Conservation (phyloP, 805 yeast genomes). For the Schizosaccharomyces lindneri region DNA sequence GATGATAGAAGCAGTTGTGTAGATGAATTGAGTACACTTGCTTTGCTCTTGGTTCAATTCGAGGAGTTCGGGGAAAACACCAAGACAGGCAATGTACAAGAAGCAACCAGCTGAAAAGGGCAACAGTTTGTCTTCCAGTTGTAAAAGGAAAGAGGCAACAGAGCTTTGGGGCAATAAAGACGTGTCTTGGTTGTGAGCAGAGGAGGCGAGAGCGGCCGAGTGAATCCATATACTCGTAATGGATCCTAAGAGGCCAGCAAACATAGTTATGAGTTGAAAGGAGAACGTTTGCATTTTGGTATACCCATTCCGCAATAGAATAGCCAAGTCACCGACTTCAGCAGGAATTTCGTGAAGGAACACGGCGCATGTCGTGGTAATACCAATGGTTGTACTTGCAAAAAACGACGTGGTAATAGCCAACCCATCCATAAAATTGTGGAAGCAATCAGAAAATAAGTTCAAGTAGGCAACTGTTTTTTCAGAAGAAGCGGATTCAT, state of each 20-base stretch:
- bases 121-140: constrained; percentile 26
- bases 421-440: constrained; percentile 54
- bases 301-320: constrained; percentile 43
- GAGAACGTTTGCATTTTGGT: constrained; percentile 39
- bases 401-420: constrained; percentile 52
- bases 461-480: constrained; percentile 37
- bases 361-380: constrained; percentile 44
- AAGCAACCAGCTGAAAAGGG: constrained; percentile 57
- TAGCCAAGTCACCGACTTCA: constrained; percentile 58
- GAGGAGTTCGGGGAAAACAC: constrained; percentile 50
- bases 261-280: constrained; percentile 40
- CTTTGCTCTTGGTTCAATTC: not conserved
- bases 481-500: constrained; percentile 6
- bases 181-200: constrained; percentile 5
- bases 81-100: constrained; percentile 44
- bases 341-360: constrained; percentile 62
- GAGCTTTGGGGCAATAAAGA: constrained; percentile 14
- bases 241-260: constrained; percentile 43
- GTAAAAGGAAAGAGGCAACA: constrained; percentile 25
- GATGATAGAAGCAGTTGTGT: not conserved
- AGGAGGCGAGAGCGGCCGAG: constrained; percentile 6
- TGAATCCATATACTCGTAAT: constrained; percentile 31
- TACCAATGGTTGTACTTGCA: constrained; percentile 33
- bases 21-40: not conserved
- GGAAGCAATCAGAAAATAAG: constrained; percentile 44